Conservation (phyloP, 768 basidiomycete genomes). For the Daedaleopsis sinensis region DNA sequence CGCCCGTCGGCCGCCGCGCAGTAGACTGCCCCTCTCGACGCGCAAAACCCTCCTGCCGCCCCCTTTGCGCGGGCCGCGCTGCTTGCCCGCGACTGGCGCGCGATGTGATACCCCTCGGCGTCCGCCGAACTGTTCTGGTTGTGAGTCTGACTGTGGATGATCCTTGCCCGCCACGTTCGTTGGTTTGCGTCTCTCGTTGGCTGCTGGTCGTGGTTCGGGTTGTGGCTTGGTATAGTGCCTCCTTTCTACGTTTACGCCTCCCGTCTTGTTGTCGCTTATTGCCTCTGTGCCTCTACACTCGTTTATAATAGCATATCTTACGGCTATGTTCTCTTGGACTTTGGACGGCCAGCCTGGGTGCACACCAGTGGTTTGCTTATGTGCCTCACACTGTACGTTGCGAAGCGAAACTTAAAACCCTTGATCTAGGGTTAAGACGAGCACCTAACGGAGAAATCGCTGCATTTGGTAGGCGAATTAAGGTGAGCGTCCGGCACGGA, state of each 20-base stretch:
- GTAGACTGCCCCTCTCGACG: not conserved
- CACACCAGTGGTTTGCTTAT: too few relatives aligned
- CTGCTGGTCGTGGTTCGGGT: constrained; percentile 7
- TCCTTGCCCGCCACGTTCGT: constrained; percentile 9
- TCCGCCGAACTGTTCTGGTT: constrained; percentile 11
- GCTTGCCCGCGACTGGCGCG: not conserved
- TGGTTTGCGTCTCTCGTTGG: not conserved
- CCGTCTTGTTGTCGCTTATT: constrained; percentile 16
- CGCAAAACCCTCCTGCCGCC: not conserved
- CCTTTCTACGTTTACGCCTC: not conserved
- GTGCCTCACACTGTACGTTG: too few relatives aligned
- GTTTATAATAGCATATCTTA: constrained; percentile 23
- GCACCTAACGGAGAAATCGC: too few relatives aligned
- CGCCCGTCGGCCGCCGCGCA: constrained; percentile 44
- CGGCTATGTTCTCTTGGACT: not conserved
- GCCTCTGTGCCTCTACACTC: constrained; percentile 28
- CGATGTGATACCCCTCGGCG: constrained; percentile 21
- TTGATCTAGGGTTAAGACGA: too few relatives aligned
- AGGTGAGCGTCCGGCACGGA: too few relatives aligned
- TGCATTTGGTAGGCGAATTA: too few relatives aligned
- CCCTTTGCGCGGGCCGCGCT: not conserved
- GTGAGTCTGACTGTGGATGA: constrained; percentile 3
- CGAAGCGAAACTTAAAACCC: too few relatives aligned
- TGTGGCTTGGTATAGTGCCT: constrained; percentile 12
- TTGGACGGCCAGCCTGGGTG: not conserved